A percentile compares a stretch with the other conserved stretches of the same genome.
phyloP scores from a whole-genome alignment of 2,329 filamentous ascomycete genomes.

The Fusarium sterilihyphosum region DNA sequence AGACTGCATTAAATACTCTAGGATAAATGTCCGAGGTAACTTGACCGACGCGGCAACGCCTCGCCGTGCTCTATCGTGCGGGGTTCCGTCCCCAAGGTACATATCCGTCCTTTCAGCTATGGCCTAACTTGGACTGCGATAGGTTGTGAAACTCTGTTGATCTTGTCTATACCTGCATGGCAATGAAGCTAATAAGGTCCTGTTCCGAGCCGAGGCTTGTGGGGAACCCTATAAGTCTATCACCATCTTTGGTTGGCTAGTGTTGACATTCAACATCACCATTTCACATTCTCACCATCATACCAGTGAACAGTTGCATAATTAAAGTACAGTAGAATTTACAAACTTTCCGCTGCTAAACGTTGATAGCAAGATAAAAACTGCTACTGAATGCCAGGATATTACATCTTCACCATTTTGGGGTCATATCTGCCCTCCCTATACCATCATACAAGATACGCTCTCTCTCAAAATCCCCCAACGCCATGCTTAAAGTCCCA shows the following conservation, averaged over 20 bases:
- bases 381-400: not conserved
- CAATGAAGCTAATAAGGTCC: not conserved
- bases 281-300: not conserved
- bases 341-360: not conserved
- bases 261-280: not conserved
- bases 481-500: slow-evolving; percentile 45
- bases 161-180: slow-evolving; percentile 12
- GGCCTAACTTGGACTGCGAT: not conserved
- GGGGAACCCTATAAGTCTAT: not conserved
- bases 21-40: slow-evolving; percentile 33
- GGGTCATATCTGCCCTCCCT: slow-evolving; percentile 6
- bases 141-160: slow-evolving; percentile 16
- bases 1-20: slow-evolving; percentile 1
- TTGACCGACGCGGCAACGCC: not conserved
- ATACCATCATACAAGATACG: slow-evolving; percentile 14
- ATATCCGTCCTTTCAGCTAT: not conserved
- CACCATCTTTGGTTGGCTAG: not conserved
- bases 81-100: slow-evolving; percentile 25
- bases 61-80: slow-evolving; percentile 25
- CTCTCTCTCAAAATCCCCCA: slow-evolving; percentile 29
- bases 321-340: not conserved
- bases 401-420: slow-evolving; percentile 2
- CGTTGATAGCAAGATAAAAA: not conserved
- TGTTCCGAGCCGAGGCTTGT: slow-evolving; percentile 24
- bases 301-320: not conserved